Evolutionary conservation across 164 flowering plant genomes (phyloP).

Genomic region (Houttuynia cordata): DNA sequence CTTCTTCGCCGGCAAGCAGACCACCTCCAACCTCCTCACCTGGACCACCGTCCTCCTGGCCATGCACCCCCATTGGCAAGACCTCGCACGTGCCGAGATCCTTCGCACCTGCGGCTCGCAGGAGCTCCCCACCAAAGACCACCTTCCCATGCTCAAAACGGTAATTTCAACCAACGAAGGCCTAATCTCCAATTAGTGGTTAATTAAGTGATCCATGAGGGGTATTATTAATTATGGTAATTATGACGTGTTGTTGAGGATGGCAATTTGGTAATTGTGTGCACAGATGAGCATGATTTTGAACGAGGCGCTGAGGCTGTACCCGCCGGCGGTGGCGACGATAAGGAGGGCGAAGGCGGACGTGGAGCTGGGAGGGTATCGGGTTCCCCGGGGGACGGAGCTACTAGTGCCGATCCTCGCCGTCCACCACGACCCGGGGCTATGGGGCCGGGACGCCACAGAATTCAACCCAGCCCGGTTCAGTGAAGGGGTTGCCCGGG

Average conservation of each 20-base stretch:
- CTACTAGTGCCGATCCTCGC: slow-evolving; percentile 83
- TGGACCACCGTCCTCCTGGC: slow-evolving; percentile 88
- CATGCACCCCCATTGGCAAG: slow-evolving; percentile 96
- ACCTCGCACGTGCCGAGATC: slow-evolving; percentile 84
- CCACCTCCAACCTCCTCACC: slow-evolving; percentile 90
- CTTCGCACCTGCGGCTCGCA: slow-evolving; percentile 69
- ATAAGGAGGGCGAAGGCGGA: slow-evolving; percentile 74
- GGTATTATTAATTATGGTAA: too few species aligned
- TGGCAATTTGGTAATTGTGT: neutral
- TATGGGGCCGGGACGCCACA: slow-evolving; percentile 76
- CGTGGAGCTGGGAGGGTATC: slow-evolving; percentile 55
- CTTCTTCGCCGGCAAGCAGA: slow-evolving; percentile 94
- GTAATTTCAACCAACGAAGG: too few species aligned
- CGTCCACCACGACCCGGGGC: slow-evolving; percentile 70
- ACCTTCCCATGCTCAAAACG: slow-evolving; percentile 67
- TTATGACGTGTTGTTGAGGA: too few species aligned
- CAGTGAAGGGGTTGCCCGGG: slow-evolving; percentile 61
- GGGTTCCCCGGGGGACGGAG: slow-evolving; percentile 76
- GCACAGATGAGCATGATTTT: slow-evolving; percentile 82
- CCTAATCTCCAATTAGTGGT: too few species aligned
- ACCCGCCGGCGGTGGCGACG: slow-evolving; percentile 80
- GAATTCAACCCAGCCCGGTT: slow-evolving; percentile 89
- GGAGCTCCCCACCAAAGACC: slow-evolving; percentile 64
- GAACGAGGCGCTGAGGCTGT: slow-evolving; percentile 73
- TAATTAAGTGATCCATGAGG: too few species aligned